Percentiles rank a stretch among this genome's conserved stretches.
phyloP scores from a whole-genome alignment of 257 asterid genomes.

The Scutellaria galericulata region DNA sequence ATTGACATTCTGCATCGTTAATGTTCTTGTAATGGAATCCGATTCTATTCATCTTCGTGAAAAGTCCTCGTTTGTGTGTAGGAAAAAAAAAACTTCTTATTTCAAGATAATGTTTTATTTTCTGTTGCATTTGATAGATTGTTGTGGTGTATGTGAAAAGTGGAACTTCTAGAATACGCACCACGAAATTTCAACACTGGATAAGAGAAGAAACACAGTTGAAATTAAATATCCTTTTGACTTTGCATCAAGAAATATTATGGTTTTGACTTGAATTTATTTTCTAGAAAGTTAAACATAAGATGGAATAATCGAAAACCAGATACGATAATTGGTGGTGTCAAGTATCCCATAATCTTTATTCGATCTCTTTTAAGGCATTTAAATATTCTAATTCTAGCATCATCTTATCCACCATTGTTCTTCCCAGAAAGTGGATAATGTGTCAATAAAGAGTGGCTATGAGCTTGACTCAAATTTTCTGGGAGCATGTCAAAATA shows the following conservation, averaged over 20 bases:
- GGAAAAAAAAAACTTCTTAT: background rate
- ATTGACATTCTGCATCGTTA: slow-evolving; percentile 38
- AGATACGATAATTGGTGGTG: background rate
- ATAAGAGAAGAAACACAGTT: too few relatives aligned
- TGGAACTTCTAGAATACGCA: too few relatives aligned
- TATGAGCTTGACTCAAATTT: slow-evolving; percentile 11
- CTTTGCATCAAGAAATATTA: slow-evolving; percentile 27
- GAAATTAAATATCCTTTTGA: background rate
- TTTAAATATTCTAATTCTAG: slow-evolving; percentile 28
- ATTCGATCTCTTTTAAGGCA: background rate
- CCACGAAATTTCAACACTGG: too few relatives aligned
- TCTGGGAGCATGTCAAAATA: background rate
- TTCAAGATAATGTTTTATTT: too few relatives aligned
- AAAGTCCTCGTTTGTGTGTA: slow-evolving; percentile 16
- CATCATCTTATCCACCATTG: slow-evolving; percentile 26
- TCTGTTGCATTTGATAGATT: too few relatives aligned
- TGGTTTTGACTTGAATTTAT: slow-evolving; percentile 24
- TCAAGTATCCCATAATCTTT: background rate
- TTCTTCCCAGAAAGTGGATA: slow-evolving; percentile 8
- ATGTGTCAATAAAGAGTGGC: slow-evolving; percentile 19
- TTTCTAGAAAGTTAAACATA: background rate
- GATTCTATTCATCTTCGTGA: slow-evolving; percentile 30
- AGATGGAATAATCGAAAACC: background rate
- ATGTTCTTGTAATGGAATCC: slow-evolving; percentile 34
- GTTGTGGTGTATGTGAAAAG: too few relatives aligned